Conservation (phyloP, 2,329 filamentous ascomycete species). For the Geosmithia flava region DNA sequence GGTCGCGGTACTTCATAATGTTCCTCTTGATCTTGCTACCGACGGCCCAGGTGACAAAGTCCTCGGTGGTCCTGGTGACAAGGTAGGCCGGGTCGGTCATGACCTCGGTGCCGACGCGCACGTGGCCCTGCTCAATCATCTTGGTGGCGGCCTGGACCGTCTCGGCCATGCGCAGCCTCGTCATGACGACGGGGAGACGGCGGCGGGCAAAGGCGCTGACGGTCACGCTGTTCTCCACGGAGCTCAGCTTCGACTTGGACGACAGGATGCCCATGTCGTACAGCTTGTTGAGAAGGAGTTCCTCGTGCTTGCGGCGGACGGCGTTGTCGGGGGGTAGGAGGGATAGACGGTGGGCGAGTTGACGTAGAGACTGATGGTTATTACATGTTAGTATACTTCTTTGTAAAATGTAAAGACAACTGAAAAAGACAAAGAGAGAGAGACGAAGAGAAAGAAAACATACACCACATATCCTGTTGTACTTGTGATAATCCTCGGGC, state of each 20-base stretch:
- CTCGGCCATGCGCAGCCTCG: conserved; percentile 80
- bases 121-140: conserved; percentile 89
- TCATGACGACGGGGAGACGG: conserved; percentile 83
- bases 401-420: too few relatives aligned
- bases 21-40: conserved; percentile 95
- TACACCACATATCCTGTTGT: conserved; percentile 56
- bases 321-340: conserved; percentile 70
- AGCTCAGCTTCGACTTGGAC: conserved; percentile 62
- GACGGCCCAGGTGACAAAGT: conserved; percentile 93
- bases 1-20: conserved; percentile 88
- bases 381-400: background rate
- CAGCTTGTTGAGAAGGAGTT: conserved; percentile 79
- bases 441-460: conserved; percentile 13
- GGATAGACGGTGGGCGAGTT: conserved; percentile 79
- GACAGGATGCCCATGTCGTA: conserved; percentile 83
- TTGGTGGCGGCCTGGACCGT: conserved; percentile 74
- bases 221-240: conserved; percentile 78
- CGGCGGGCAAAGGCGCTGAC: conserved; percentile 81
- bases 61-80: conserved; percentile 82
- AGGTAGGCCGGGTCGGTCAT: conserved; percentile 83
- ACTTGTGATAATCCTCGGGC: conserved; percentile 67
- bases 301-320: conserved; percentile 72
- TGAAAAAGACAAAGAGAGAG: background rate
- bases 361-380: conserved; percentile 56
- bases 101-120: conserved; percentile 80